Evolutionary conservation across 2,329 filamentous ascomycete species (phyloP).

Genomic region (Fusarium gaditjirri): DNA sequence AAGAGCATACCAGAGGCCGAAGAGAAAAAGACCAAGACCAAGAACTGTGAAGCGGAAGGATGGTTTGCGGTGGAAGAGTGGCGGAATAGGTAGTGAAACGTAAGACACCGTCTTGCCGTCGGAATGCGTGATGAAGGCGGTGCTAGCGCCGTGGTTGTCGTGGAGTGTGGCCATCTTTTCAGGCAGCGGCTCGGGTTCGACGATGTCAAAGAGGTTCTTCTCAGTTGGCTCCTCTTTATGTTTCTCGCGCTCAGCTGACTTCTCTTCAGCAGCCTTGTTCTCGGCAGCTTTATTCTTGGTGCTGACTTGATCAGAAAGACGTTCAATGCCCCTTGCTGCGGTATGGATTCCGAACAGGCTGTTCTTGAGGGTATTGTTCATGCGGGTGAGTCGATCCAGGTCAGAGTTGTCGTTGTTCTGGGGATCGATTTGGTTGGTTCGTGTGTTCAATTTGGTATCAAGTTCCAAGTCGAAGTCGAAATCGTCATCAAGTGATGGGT

Average conservation of each 20-base stretch:
- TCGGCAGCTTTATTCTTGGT: constrained; percentile 46
- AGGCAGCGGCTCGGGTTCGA: background rate
- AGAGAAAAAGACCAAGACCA: constrained; percentile 56
- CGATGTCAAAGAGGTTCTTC: constrained; percentile 9
- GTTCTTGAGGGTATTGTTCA: constrained; percentile 63
- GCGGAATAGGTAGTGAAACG: constrained; percentile 58
- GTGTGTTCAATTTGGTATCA: constrained; percentile 42
- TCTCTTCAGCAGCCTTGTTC: constrained; percentile 12
- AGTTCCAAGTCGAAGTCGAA: constrained; percentile 43
- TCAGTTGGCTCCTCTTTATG: constrained; percentile 20
- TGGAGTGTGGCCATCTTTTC: constrained; percentile 28
- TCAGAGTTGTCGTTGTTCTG: constrained; percentile 49
- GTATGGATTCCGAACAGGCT: constrained; percentile 63
- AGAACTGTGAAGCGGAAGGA: constrained; percentile 60
- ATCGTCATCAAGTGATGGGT: constrained; percentile 38
- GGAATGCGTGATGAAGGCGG: constrained; percentile 29
- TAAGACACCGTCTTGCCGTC: constrained; percentile 46
- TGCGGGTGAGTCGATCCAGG: constrained; percentile 58
- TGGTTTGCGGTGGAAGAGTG: constrained; percentile 57
- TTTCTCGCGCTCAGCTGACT: background rate
- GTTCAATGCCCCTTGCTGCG: constrained; percentile 68
- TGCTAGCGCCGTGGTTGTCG: constrained; percentile 24
- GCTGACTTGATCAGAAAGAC: constrained; percentile 63
- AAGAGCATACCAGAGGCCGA: constrained; percentile 63
- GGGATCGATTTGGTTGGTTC: constrained; percentile 35